phyloP scores from a whole-genome alignment of 768 basidiomycete species.

The Mrakia frigida region DNA sequence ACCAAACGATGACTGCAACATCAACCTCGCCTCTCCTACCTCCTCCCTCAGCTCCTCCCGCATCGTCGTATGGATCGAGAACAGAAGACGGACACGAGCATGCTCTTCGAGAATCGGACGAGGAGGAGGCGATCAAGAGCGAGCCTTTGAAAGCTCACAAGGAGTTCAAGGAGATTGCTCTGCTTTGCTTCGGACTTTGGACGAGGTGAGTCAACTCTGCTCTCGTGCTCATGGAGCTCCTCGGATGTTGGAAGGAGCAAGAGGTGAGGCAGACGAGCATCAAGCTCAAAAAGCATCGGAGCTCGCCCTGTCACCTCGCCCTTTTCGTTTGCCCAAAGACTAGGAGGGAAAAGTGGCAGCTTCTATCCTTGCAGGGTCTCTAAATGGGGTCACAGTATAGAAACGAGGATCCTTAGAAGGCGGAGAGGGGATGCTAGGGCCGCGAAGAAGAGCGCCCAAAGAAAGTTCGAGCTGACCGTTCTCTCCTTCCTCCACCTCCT shows the following conservation, averaged over 20 bases:
- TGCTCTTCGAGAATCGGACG: not conserved
- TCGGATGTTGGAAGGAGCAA: not conserved
- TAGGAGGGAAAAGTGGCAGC: too few species aligned
- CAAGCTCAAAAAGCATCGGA: too few species aligned
- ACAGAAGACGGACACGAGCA: not conserved
- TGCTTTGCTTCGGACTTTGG: conserved; percentile 37
- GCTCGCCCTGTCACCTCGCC: too few species aligned
- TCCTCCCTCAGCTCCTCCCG: not conserved
- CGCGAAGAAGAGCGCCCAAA: not conserved
- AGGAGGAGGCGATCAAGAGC: not conserved
- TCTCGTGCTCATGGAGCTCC: conserved; percentile 10
- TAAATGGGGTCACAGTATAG: too few species aligned
- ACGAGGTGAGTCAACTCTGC: conserved; percentile 23
- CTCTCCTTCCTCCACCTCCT: not conserved
- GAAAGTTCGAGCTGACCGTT: not conserved
- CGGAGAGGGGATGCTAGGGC: too few species aligned
- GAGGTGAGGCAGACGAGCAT: not conserved
- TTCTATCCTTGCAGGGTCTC: too few species aligned
- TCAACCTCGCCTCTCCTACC: not conserved
- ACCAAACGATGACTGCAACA: not conserved
- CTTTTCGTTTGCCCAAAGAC: too few species aligned
- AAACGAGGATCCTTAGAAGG: too few species aligned
- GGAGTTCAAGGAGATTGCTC: conserved; percentile 37
- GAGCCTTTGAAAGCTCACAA: conserved; percentile 29
- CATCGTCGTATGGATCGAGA: not conserved